Conservation (phyloP, 192 early-diverging fungal genomes). For the Gryganskiella cystojenkinii region DNA sequence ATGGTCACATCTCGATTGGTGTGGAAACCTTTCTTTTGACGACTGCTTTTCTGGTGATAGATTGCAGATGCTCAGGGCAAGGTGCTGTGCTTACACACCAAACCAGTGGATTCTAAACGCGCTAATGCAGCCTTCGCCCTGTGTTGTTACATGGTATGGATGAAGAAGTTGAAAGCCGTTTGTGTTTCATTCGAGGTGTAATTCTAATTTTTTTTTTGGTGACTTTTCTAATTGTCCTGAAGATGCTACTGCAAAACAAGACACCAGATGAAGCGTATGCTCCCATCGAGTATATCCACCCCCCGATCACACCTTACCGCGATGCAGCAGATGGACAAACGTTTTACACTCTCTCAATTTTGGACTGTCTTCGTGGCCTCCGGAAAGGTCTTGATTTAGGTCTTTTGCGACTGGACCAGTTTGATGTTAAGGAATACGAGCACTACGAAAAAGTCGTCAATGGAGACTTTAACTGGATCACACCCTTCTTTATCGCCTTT, state of each 20-base stretch:
- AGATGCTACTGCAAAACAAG: constrained; percentile 69
- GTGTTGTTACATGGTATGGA: constrained; percentile 72
- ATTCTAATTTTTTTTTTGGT: no score
- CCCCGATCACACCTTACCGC: constrained; percentile 71
- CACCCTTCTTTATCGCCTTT: constrained; percentile 76
- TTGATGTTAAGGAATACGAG: constrained; percentile 78
- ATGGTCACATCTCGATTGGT: no score
- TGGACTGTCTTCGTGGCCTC: constrained; percentile 74
- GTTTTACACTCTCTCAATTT: constrained; percentile 72
- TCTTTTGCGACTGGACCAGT: constrained; percentile 65
- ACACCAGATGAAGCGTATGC: constrained; percentile 71
- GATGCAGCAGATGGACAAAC: constrained; percentile 78
- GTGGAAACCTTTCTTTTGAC: background rate
- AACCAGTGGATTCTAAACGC: constrained; percentile 65
- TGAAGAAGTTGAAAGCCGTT: background rate
- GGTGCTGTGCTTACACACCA: constrained; percentile 65
- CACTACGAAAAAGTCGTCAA: constrained; percentile 75
- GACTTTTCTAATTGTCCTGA: no score
- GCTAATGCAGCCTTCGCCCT: constrained; percentile 78
- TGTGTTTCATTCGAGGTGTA: no score
- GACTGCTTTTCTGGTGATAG: constrained; percentile 31
- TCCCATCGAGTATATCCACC: constrained; percentile 59
- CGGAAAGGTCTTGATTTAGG: constrained; percentile 67
- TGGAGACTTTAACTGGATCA: constrained; percentile 83
- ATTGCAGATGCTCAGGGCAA: constrained; percentile 59